These are phyloP conservation scores for Neophaeococcomyces aloes DNA, from an alignment of 2,329 filamentous ascomycete genomes.

Conservation along the genomic window DNA sequence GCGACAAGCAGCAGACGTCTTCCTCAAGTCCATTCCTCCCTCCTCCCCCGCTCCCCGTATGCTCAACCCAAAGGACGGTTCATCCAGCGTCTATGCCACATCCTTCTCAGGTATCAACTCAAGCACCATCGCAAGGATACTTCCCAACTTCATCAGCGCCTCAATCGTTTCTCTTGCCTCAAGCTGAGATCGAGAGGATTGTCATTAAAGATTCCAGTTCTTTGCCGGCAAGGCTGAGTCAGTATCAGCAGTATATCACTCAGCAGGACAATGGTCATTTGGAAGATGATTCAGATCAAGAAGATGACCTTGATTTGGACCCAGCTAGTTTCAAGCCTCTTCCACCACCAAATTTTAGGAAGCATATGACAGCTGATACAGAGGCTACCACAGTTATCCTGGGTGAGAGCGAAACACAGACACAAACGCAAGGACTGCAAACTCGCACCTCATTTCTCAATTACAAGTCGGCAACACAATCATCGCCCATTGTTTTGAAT, in stretches of 20 bases:
- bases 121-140: slow-evolving; percentile 19
- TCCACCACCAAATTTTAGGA: neutral
- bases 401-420: neutral
- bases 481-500: slow-evolving; percentile 1
- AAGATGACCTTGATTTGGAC: slow-evolving; percentile 17
- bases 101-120: slow-evolving; percentile 21
- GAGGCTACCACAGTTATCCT: too few relatives aligned
- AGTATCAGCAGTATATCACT: slow-evolving; percentile 2
- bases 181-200: slow-evolving; percentile 9
- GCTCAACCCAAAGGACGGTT: slow-evolving; percentile 14
- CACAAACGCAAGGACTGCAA: neutral
- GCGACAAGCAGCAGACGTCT: slow-evolving; percentile 7
- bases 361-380: neutral
- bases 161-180: slow-evolving; percentile 1
- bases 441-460: neutral
- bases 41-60: neutral
- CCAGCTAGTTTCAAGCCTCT: neutral
- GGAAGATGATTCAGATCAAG: slow-evolving; percentile 6
- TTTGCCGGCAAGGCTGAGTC: slow-evolving; percentile 11
- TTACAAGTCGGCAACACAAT: neutral
- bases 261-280: slow-evolving; percentile 2
- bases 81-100: slow-evolving; percentile 20
- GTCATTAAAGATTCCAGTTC: slow-evolving; percentile 22
- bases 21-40: slow-evolving; percentile 10
- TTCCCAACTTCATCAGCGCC: slow-evolving; percentile 13